These are phyloP conservation scores for Aspergillus affinis DNA, from an alignment of 495 filamentous ascomycete species.

Conservation along the genomic window DNA sequence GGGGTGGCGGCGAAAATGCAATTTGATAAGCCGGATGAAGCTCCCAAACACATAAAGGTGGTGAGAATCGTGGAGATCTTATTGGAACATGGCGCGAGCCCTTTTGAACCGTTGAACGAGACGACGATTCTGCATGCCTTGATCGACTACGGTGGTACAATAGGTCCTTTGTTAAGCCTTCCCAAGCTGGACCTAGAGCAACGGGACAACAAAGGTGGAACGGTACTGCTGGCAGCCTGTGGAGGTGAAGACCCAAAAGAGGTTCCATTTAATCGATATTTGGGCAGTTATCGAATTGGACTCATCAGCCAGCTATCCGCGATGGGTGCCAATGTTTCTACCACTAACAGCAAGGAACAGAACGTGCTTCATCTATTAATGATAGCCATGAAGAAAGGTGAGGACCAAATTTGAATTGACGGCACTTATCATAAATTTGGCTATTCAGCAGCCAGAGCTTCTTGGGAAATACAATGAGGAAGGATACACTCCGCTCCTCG, in stretches of 20 bases:
- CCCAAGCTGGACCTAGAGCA: constrained; percentile 2
- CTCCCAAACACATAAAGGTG: no score
- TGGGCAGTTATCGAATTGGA: background rate
- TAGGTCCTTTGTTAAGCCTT: background rate
- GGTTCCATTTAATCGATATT: no score
- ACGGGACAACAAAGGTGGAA: constrained; percentile 1
- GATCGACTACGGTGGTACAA: background rate
- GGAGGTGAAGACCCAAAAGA: background rate
- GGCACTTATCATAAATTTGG: background rate
- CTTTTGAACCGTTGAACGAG: background rate
- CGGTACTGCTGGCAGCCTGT: constrained; percentile 3
- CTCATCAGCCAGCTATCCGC: background rate
- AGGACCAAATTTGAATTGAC: background rate
- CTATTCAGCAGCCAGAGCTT: background rate
- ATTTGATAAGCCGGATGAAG: no score
- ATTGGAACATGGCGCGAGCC: background rate
- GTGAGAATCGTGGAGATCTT: no score
- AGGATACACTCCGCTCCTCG: constrained; percentile 4
- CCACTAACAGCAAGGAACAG: background rate
- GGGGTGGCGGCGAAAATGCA: no score
- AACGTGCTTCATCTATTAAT: constrained; percentile 2
- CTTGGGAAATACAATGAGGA: background rate
- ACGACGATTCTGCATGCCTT: background rate
- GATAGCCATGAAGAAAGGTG: background rate
- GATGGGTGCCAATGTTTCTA: constrained; percentile 1